phyloP scores from a whole-genome alignment of 148 eudicot species.

The Spergularia bocconei region DNA sequence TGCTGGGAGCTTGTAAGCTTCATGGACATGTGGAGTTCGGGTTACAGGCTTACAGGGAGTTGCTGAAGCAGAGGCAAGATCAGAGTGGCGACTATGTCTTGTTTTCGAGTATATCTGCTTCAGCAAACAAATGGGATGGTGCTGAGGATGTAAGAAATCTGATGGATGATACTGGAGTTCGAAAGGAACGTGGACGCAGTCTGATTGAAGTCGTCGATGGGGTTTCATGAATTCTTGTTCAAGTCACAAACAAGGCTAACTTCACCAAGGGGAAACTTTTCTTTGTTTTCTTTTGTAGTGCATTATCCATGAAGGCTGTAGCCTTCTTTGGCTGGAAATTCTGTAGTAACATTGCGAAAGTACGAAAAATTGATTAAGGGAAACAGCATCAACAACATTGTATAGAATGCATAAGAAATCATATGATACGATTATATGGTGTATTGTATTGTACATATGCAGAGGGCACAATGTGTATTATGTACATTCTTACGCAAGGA shows the following conservation, averaged over 20 bases:
- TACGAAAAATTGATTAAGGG: too few relatives aligned
- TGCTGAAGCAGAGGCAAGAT: conserved; percentile 57
- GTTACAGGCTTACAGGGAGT: conserved; percentile 52
- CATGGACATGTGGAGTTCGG: conserved; percentile 62
- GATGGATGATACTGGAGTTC: conserved; percentile 56
- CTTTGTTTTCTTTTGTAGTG: too few relatives aligned
- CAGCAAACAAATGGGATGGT: conserved; percentile 58
- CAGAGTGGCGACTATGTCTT: conserved; percentile 66
- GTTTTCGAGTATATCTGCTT: conserved; percentile 61
- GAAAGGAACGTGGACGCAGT: conserved; percentile 64
- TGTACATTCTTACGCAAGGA: too few relatives aligned
- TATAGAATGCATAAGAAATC: too few relatives aligned
- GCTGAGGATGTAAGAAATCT: conserved; percentile 48
- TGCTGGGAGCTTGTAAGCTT: conserved; percentile 74
- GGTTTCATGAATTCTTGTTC: neutral
- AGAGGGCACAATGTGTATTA: too few relatives aligned
- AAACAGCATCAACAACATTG: too few relatives aligned
- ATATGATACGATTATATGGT: too few relatives aligned
- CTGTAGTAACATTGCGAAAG: too few relatives aligned
- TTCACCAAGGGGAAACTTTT: too few relatives aligned
- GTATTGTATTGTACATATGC: too few relatives aligned
- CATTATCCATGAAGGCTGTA: too few relatives aligned
- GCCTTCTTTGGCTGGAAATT: too few relatives aligned
- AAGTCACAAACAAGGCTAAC: neutral
- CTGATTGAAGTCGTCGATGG: conserved; percentile 58